Evolutionary conservation across 2,329 filamentous ascomycete genomes (phyloP).

Genomic region (Sporothrix luriei): DNA sequence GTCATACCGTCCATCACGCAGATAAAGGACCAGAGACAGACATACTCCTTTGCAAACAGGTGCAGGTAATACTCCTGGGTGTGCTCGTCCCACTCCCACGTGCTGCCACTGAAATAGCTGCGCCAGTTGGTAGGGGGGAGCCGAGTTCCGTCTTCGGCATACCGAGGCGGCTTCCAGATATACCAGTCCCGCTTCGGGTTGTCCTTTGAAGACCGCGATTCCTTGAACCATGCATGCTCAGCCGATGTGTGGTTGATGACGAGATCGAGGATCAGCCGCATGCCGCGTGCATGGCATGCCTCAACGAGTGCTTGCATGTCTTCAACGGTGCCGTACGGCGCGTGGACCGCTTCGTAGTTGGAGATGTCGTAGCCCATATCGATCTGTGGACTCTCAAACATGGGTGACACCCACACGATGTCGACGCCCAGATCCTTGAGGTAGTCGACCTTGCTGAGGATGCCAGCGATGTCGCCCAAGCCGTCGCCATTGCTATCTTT

Average conservation of each 20-base stretch:
- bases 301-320: slow-evolving; percentile 66
- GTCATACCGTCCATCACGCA: too few species aligned
- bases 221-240: slow-evolving; percentile 70
- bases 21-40: neutral
- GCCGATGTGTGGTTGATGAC: slow-evolving; percentile 78
- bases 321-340: slow-evolving; percentile 62
- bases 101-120: slow-evolving; percentile 62
- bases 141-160: slow-evolving; percentile 59
- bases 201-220: slow-evolving; percentile 62
- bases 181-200: slow-evolving; percentile 65
- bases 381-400: slow-evolving; percentile 56
- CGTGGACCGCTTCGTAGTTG: slow-evolving; percentile 61
- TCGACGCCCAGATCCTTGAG: slow-evolving; percentile 63
- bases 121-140: slow-evolving; percentile 77
- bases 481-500: slow-evolving; percentile 62
- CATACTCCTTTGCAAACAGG: slow-evolving; percentile 61
- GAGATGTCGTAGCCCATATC: slow-evolving; percentile 68
- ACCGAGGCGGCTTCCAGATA: slow-evolving; percentile 45
- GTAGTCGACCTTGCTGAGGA: slow-evolving; percentile 67
- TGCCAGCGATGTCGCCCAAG: slow-evolving; percentile 66
- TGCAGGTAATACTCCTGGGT: slow-evolving; percentile 77
- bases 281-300: slow-evolving; percentile 62
- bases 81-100: slow-evolving; percentile 72
- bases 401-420: slow-evolving; percentile 61
- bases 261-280: slow-evolving; percentile 65